Base-by-base conservation (phyloP, 306 rosid genomes). In the Lathyrus aphaca region DNA sequence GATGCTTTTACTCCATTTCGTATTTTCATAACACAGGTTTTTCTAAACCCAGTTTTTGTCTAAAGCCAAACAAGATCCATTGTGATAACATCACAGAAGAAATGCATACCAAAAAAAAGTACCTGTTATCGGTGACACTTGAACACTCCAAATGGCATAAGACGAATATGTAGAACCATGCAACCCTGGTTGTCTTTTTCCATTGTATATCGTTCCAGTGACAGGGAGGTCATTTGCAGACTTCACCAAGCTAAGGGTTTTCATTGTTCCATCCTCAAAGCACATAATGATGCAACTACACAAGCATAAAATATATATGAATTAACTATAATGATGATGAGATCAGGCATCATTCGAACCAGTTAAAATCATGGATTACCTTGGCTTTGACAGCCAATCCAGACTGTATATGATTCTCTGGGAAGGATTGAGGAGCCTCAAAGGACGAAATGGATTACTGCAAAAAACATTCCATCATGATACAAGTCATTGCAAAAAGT, bases 251-350 rank as follows among this genome's bases (percentile, higher is more conserved):
- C 97, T 86, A 79, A 91, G 66, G 68, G 81, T 84, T 79, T 82
- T 88, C 84, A 94, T 80, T 65, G 97, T 80, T 75, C 97, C 99
- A 72, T 94, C 99, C 79, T 94, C 97, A 72, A 84, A 91, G 69
- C 96, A 80, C 84, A 94, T 76, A 73, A 94, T 66, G 58, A 91
- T 75, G 80, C 96, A 91, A 75, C 99, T 94, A 69, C 46, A 82
- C 66, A 70, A 81, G 69, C 30, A 82, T 21, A 53, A 67, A 69
- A 55, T 79, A 62, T 21, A 73, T 25, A 54, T 66, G 40, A 32
- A 65, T 70, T 51, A 45, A 50, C 60, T 62, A 58, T 63, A 50
- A 64, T 49, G 69, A 76, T 49, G 69, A 76, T 12, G 60, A 75
- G 17, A 37, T 43, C 74, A 55, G 49, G 64, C 39, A 53, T 27